A percentile compares a stretch with the other conserved stretches of the same genome.
phyloP scores from a whole-genome alignment of 2,329 filamentous ascomycete genomes.

The Diatrype stigma region DNA sequence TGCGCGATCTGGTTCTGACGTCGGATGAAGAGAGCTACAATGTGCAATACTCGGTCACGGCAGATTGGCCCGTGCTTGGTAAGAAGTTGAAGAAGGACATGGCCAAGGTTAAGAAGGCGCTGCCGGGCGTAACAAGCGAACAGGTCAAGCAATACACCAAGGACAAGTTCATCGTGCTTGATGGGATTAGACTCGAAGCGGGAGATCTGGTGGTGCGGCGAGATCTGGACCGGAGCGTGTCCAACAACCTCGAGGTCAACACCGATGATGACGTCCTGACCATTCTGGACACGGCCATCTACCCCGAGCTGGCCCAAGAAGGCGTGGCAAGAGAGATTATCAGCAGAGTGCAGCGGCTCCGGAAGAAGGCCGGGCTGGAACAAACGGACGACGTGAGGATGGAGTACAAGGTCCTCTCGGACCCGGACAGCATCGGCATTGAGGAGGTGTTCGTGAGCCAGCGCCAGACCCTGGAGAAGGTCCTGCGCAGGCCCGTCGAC shows the following conservation, averaged over 20 bases:
- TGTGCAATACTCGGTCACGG: conserved; percentile 83
- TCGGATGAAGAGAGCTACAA: conserved; percentile 87
- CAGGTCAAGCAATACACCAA: conserved; percentile 76
- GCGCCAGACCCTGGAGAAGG: conserved; percentile 66
- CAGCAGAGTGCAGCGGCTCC: conserved; percentile 83
- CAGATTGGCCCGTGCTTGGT: conserved; percentile 90
- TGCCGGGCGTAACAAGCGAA: conserved; percentile 73
- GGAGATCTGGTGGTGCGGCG: conserved; percentile 82
- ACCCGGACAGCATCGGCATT: conserved; percentile 72
- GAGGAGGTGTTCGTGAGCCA: conserved; percentile 67
- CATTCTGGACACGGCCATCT: conserved; percentile 77
- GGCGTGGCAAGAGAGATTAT: conserved; percentile 89
- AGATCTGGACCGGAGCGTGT: conserved; percentile 69
- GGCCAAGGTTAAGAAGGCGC: conserved; percentile 82
- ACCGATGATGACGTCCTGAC: conserved; percentile 87
- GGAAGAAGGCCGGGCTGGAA: conserved; percentile 89
- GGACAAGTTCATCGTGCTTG: conserved; percentile 72
- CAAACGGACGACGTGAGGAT: conserved; percentile 94
- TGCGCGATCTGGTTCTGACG: conserved; percentile 78
- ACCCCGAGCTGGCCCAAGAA: conserved; percentile 83
- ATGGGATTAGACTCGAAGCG: conserved; percentile 76
- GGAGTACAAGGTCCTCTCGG: conserved; percentile 78
- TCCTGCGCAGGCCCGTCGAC: conserved; percentile 71
- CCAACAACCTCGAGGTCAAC: conserved; percentile 77
- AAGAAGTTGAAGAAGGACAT: conserved; percentile 98